Percentiles rank a stretch among this genome's conserved stretches.
phyloP scores from a whole-genome alignment of 139 green algal species.

The Asterochloris erici region DNA sequence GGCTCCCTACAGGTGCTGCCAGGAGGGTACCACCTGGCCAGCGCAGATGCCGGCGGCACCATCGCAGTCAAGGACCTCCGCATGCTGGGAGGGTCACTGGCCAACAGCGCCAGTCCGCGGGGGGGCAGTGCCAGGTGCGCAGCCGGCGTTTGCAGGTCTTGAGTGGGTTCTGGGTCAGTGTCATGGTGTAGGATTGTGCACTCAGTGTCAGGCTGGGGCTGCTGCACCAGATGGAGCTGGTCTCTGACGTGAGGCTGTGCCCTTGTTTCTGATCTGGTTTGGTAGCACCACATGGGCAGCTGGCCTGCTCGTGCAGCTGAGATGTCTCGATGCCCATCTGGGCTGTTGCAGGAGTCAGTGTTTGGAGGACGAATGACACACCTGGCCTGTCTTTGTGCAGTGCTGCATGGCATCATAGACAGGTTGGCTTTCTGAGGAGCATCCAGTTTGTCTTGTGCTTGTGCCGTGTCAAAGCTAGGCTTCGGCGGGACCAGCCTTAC shows the following conservation, averaged over 20 bases:
- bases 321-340: too few species aligned
- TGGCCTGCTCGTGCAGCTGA: too few species aligned
- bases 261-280: not conserved
- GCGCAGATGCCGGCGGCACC: constrained; percentile 54
- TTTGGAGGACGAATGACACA: too few species aligned
- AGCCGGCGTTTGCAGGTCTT: too few species aligned
- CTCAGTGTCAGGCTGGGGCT: not conserved
- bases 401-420: too few species aligned
- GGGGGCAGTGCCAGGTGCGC: not conserved
- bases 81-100: constrained; percentile 42
- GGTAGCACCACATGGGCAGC: too few species aligned
- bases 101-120: not conserved
- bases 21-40: constrained; percentile 59
- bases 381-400: too few species aligned
- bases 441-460: too few species aligned
- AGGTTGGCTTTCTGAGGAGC: too few species aligned
- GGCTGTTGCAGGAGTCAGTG: too few species aligned
- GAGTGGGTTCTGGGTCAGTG: not conserved
- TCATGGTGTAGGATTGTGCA: not conserved
- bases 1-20: constrained; percentile 17
- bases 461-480: too few species aligned
- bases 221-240: not conserved
- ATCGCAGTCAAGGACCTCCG: constrained; percentile 61
- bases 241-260: not conserved
- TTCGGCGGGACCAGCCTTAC: too few species aligned